Conservation (phyloP, 371 early-diverging fungal genomes). For the Vairimorpha necatrix region DNA sequence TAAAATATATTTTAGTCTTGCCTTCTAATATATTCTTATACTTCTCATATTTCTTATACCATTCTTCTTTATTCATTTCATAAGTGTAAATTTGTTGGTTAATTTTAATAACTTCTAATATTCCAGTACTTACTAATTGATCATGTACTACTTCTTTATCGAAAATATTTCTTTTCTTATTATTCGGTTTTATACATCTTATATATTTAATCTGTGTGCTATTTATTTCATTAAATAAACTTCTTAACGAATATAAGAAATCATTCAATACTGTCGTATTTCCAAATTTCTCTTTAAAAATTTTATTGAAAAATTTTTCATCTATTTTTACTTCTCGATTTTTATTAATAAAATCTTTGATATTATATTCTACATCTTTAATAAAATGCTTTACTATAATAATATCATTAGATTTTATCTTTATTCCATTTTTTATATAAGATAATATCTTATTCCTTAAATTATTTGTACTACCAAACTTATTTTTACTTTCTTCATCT, state of each 20-base stretch:
- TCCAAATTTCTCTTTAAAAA: slow-evolving; percentile 72
- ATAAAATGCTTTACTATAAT: slow-evolving; percentile 88
- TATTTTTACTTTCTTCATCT: slow-evolving; percentile 62
- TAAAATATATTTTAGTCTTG: background rate
- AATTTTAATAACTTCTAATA: slow-evolving; percentile 87
- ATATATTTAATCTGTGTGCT: slow-evolving; percentile 90
- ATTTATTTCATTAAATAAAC: slow-evolving; percentile 80
- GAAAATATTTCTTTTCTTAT: slow-evolving; percentile 77
- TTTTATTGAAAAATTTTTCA: slow-evolving; percentile 81
- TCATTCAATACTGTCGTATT: slow-evolving; percentile 73
- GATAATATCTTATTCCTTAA: slow-evolving; percentile 53
- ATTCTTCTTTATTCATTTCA: slow-evolving; percentile 76
- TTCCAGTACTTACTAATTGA: slow-evolving; percentile 51
- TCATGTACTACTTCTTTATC: slow-evolving; percentile 70
- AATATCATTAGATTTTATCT: slow-evolving; percentile 37
- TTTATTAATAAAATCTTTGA: slow-evolving; percentile 89
- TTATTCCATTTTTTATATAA: slow-evolving; percentile 26
- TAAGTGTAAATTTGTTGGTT: slow-evolving; percentile 89
- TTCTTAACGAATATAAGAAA: slow-evolving; percentile 71
- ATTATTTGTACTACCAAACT: slow-evolving; percentile 51
- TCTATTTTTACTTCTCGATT: slow-evolving; percentile 70
- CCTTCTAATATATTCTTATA: background rate
- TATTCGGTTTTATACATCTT: slow-evolving; percentile 91
- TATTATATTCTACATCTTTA: slow-evolving; percentile 80
- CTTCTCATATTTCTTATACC: slow-evolving; percentile 30